Percentiles rank a stretch among this genome's conserved stretches.
phyloP scores from a whole-genome alignment of 176 grass and related monocot genomes.

The Aegilops umbellulata region DNA sequence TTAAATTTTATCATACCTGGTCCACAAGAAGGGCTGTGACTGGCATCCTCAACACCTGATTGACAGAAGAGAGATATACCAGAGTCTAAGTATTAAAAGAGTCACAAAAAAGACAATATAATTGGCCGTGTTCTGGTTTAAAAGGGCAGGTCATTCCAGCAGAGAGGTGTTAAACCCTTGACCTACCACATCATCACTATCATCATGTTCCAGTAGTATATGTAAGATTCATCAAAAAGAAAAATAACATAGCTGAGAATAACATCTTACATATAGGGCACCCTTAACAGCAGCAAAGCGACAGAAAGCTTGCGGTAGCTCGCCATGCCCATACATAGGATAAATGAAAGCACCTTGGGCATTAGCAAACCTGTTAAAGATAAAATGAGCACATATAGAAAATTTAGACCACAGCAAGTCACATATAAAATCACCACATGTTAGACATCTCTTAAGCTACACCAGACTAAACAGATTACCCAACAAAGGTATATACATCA shows the following conservation, averaged over 20 bases:
- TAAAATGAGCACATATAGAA: background rate
- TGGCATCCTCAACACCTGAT: conserved; percentile 89
- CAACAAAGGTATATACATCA: conserved; percentile 10
- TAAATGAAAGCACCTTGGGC: conserved; percentile 90
- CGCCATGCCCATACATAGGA: conserved; percentile 94
- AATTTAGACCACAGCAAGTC: background rate
- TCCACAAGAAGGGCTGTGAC: conserved; percentile 64
- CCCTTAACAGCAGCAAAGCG: conserved; percentile 96
- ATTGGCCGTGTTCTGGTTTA: background rate
- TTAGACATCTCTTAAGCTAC: conserved; percentile 4
- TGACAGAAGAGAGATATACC: conserved; percentile 19
- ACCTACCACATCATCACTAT: conserved; percentile 9
- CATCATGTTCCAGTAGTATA: background rate
- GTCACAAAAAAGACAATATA: background rate
- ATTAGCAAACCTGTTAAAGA: conserved; percentile 70
- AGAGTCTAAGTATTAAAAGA: background rate
- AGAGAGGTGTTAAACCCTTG: background rate
- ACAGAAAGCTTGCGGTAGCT: conserved; percentile 96
- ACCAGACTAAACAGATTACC: background rate
- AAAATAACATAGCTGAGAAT: background rate
- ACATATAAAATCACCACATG: background rate
- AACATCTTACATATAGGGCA: conserved; percentile 87
- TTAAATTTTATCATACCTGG: conserved; percentile 48
- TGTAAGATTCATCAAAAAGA: background rate
- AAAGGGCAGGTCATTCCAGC: conserved; percentile 16